phyloP scores from a whole-genome alignment of 495 filamentous ascomycete genomes.

The Xylaria intraflava region DNA sequence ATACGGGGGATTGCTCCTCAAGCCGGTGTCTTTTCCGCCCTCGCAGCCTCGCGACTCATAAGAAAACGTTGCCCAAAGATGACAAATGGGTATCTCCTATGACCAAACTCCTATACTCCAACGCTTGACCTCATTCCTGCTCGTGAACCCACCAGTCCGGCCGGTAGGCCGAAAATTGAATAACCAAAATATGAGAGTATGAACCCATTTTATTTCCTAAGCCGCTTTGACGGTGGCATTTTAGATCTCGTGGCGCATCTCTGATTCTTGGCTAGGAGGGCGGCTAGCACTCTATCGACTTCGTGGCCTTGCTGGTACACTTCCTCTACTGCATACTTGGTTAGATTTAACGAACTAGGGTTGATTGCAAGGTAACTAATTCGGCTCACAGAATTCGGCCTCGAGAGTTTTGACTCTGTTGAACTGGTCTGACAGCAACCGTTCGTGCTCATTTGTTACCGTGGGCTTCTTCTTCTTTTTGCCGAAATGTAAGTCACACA shows the following conservation, averaged over 20 bases:
- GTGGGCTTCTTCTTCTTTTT: constrained; percentile 30
- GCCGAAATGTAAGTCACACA: constrained; percentile 26
- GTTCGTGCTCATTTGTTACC: constrained; percentile 14
- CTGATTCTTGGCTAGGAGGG: constrained; percentile 8
- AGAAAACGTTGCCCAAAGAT: constrained; percentile 1
- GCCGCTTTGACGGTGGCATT: constrained; percentile 4
- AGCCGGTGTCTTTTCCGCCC: background rate
- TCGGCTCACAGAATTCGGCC: constrained; percentile 17
- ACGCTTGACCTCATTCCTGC: constrained; percentile 1
- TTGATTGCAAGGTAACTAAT: background rate
- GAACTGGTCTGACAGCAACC: background rate
- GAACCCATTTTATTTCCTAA: constrained; percentile 6
- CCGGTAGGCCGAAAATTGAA: background rate
- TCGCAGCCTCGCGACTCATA: constrained; percentile 1
- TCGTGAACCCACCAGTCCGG: background rate
- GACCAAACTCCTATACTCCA: constrained; percentile 13
- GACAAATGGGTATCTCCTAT: constrained; percentile 13
- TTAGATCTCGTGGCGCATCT: constrained; percentile 5
- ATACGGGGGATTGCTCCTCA: background rate
- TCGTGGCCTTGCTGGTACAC: background rate
- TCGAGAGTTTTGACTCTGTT: constrained; percentile 1
- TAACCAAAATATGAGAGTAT: background rate
- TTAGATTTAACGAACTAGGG: background rate
- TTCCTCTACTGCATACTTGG: background rate
- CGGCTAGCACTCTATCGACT: constrained; percentile 5